These are phyloP conservation scores for Lipomyces spencermartinsiae DNA, from an alignment of 805 yeast species.

Conservation along the genomic window DNA sequence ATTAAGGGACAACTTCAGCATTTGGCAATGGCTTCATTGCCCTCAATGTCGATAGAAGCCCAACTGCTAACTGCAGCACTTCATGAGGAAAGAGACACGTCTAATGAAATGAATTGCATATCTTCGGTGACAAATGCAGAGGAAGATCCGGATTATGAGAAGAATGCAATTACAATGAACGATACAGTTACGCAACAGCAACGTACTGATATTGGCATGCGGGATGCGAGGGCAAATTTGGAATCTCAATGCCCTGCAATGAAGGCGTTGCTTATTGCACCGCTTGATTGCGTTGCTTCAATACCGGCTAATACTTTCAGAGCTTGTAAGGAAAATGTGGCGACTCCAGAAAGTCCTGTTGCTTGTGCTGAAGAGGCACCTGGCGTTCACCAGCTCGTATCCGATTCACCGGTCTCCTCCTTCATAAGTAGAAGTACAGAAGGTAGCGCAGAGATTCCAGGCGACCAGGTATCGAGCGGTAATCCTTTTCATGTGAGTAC, in stretches of 20 bases:
- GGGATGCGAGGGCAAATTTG: background rate
- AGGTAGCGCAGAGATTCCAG: too few species aligned
- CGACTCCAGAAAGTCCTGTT: too few species aligned
- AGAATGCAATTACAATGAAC: background rate
- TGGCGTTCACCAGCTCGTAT: too few species aligned
- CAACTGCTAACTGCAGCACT: constrained; percentile 19
- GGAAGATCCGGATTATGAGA: background rate
- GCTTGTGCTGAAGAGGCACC: too few species aligned
- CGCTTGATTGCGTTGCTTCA: constrained; percentile 27
- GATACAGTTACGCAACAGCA: background rate
- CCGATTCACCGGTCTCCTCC: too few species aligned
- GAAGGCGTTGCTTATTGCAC: constrained; percentile 14
- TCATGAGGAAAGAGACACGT: constrained; percentile 4
- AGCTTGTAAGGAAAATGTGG: too few species aligned
- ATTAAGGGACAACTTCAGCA: constrained; percentile 23
- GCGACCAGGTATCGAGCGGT: too few species aligned
- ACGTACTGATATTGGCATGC: background rate
- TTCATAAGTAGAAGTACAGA: too few species aligned
- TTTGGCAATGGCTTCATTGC: constrained; percentile 27
- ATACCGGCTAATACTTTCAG: too few species aligned
- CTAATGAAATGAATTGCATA: background rate
- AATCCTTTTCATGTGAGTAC: too few species aligned
- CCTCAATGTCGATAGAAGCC: constrained; percentile 31
- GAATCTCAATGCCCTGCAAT: constrained; percentile 11
- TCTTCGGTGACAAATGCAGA: background rate